A percentile compares a stretch with the other conserved stretches of the same genome.
Conservation (phyloP, 2,329 filamentous ascomycete species). For the Colletotrichum coccodes region DNA sequence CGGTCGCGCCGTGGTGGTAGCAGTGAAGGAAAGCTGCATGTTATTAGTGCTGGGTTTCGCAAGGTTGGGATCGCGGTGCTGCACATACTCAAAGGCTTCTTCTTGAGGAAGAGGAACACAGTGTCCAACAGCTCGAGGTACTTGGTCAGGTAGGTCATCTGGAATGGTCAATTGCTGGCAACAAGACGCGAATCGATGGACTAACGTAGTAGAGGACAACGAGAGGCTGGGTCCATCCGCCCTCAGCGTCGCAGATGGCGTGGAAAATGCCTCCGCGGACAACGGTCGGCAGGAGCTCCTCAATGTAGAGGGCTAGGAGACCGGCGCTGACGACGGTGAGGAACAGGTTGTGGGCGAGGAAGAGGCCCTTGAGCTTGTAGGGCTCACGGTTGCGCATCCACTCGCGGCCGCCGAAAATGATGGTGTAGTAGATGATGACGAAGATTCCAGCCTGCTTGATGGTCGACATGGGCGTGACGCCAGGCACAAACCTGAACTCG, state of each 20-base stretch:
- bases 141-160: slow-evolving; percentile 99
- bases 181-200: background rate
- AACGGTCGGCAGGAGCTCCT: slow-evolving; percentile 89
- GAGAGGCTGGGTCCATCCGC: slow-evolving; percentile 93
- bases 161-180: slow-evolving; percentile 30
- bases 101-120: slow-evolving; percentile 97
- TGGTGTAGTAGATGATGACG: slow-evolving; percentile 87
- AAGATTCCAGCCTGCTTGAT: slow-evolving; percentile 83
- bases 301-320: slow-evolving; percentile 86
- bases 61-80: slow-evolving; percentile 2
- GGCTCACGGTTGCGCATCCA: slow-evolving; percentile 88
- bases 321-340: slow-evolving; percentile 86
- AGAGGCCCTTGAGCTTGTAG: slow-evolving; percentile 87
- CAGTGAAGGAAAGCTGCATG: slow-evolving; percentile 91
- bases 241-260: slow-evolving; percentile 82
- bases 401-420: slow-evolving; percentile 94
- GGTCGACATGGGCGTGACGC: slow-evolving; percentile 89
- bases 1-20: slow-evolving; percentile 97
- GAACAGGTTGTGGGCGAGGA: slow-evolving; percentile 97
- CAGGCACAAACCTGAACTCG: slow-evolving; percentile 85
- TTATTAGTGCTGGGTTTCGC: slow-evolving; percentile 40
- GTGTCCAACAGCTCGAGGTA: slow-evolving; percentile 96
- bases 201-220: slow-evolving; percentile 97
- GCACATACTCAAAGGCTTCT: slow-evolving; percentile 89
- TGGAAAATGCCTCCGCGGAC: slow-evolving; percentile 86